Evolutionary conservation across 148 eudicot genomes (phyloP), one percentile per base, ranked within the genome.

Genomic region (Linanthus parryae): DNA sequence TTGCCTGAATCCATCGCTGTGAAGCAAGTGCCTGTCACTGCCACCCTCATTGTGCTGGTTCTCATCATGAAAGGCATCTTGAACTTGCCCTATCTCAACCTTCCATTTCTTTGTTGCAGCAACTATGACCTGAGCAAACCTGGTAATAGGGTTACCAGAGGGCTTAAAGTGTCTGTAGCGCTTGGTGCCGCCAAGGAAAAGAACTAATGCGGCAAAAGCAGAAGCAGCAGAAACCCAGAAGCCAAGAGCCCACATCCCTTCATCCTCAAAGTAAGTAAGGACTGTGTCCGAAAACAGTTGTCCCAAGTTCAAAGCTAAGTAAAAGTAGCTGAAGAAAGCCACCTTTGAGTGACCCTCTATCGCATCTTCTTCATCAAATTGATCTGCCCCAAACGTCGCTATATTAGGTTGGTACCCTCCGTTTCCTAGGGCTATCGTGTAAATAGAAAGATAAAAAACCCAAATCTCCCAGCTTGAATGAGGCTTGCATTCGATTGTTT

Each of bases 361-460:
- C 1, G 69, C 50, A 24, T 89, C 69, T 51, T 79, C 95, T 35
- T 68, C 87, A 44, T 89, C 97, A 25, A 89, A 89, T 37, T 89
- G 97, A 54, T 89, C 97, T 19, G 97, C 97, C 5, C 97, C 97
- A 28, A 89, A 77, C 12, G 97, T 89, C 2, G 91, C 97, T 12
- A 89, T 89, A 35, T 69, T 85, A 2, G 97, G 97, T 47, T 89
- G 97, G 62, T 89, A 89, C 8, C 97, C 97, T 57, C 97, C 97
- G 19, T 85, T 73, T 15, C 97, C 97, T 16, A 89, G 66, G 27
- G 97, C 97, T 37, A 85, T 64, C 56, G 85, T 76, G 67, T 89
- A 89, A 15, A 78, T 82, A 0, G 97, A 85, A 27, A 85, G 54
- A 69, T 89, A 85, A 61, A 85, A 89, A 5, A 85, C 50, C 4